Conservation (phyloP, 2,329 filamentous ascomycete species). For the Sporothrix inflata region DNA sequence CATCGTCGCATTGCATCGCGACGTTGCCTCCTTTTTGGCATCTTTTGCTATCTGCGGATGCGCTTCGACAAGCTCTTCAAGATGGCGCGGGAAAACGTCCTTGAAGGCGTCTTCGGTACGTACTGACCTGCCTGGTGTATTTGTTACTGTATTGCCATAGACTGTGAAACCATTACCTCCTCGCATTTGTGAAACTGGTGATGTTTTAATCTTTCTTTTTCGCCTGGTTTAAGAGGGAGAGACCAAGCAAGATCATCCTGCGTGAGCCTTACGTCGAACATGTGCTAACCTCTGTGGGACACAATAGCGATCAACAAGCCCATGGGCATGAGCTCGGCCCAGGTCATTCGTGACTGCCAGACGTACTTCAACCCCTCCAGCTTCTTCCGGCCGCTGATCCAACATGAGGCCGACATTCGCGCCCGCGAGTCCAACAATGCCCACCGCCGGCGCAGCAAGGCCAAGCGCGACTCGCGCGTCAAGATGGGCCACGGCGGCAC, state of each 20-base stretch:
- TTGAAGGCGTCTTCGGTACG: constrained; percentile 63
- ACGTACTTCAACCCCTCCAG: constrained; percentile 77
- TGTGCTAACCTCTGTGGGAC: background rate
- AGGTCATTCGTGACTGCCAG: constrained; percentile 88
- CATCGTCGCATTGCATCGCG: background rate
- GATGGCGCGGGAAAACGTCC: constrained; percentile 58
- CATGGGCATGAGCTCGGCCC: constrained; percentile 80
- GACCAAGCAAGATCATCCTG: too few species aligned
- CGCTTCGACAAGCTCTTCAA: constrained; percentile 42
- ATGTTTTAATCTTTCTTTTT: background rate
- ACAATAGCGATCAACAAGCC: constrained; percentile 87
- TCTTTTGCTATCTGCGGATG: constrained; percentile 39
- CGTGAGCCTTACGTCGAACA: background rate
- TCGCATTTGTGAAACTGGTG: background rate
- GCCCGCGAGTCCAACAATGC: constrained; percentile 59
- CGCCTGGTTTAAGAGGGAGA: background rate
- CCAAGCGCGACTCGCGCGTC: constrained; percentile 67
- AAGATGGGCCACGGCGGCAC: constrained; percentile 98
- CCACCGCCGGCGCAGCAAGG: constrained; percentile 61
- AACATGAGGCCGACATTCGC: constrained; percentile 58
- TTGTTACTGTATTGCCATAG: background rate
- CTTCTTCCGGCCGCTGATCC: constrained; percentile 74
- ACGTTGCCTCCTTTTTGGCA: background rate
- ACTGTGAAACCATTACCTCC: background rate
- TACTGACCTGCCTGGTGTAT: constrained; percentile 24